Evolutionary conservation across 768 basidiomycete species (phyloP), one percentile per base, ranked within the genome.

Genomic region (Kondoa malvinella): DNA sequence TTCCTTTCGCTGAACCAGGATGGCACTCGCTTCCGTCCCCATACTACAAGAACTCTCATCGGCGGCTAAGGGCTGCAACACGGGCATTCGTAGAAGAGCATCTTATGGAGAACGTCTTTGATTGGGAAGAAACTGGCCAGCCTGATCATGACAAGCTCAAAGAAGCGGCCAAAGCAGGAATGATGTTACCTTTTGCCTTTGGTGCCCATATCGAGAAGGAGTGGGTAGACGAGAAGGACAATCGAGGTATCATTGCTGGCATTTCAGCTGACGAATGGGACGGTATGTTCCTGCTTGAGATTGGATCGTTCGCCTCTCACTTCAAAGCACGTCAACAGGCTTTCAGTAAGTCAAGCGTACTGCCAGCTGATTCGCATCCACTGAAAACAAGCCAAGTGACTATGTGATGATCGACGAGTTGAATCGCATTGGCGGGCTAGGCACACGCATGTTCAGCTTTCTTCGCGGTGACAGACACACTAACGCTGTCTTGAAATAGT

Each of bases 171-270:
- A 50, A 50, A 50, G 40, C 40, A 40, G 64, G 56, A 15, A 32
- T 86, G 89, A 73, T 63, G 94, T 16, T 87, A 89, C 75, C 88
- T 88, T 16, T 94, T 95, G 89, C 82, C 88, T 27, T 81, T 92
- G 78, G 92, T 92, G 15, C 92, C 92, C 0, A 90, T 90, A 30
- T 87, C 85, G 72, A 90, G 92, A 72, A 78, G 92, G 50, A 81
- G 87, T 76, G 92, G 92, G 1, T 80, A 81, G 29, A 81, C 78
- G 15, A 79, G 15, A 70, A 57, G 60, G 77, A 88, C 64, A 81
- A 85, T 76, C 82, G 82, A 33, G 89, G 89, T 26, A 83, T 83
- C 65, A 85, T 89, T 72, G 34, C 56, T 27, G 64, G 29, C 0
- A 32, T 58, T 17, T 89, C 89, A 1, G 89, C 89, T 0, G 83